Evolutionary conservation across 192 early-diverging fungal genomes (phyloP).

Genomic region (Paraglomus occultum): DNA sequence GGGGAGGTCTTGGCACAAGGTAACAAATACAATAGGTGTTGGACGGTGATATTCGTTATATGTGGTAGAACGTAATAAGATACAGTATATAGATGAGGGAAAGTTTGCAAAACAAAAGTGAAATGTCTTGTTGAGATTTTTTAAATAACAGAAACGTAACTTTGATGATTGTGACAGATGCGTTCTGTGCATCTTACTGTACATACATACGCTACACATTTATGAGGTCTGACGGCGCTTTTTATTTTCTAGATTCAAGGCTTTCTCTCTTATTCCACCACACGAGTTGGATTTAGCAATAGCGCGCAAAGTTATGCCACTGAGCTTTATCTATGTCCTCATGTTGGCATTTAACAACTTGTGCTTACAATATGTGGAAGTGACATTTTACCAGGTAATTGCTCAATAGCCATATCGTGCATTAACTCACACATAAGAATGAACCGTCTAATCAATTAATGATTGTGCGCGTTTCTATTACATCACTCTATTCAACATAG

Average conservation of each 20-base stretch:
- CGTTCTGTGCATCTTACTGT: neutral
- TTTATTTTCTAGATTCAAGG: constrained; percentile 34
- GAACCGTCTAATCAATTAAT: no score
- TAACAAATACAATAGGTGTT: constrained; percentile 29
- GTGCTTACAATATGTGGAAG: constrained; percentile 63
- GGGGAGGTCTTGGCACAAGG: constrained; percentile 55
- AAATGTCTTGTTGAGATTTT: neutral
- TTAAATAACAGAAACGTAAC: neutral
- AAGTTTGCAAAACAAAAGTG: neutral
- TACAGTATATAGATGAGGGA: neutral
- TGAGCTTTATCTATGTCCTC: constrained; percentile 63
- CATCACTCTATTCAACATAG: constrained; percentile 17
- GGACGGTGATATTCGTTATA: neutral
- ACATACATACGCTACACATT: neutral
- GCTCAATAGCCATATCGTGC: neutral
- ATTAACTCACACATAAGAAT: no score
- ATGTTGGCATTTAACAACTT: constrained; percentile 68
- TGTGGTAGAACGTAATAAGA: neutral
- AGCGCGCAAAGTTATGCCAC: constrained; percentile 52
- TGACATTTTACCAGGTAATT: constrained; percentile 63
- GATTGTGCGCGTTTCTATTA: neutral
- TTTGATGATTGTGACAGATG: neutral
- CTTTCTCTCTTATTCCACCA: constrained; percentile 60
- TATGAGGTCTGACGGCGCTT: neutral
- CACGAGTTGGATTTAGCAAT: constrained; percentile 57